These are phyloP conservation scores for Scedosporium boydii DNA, from an alignment of 2,329 filamentous ascomycete genomes.

Conservation along the genomic window DNA sequence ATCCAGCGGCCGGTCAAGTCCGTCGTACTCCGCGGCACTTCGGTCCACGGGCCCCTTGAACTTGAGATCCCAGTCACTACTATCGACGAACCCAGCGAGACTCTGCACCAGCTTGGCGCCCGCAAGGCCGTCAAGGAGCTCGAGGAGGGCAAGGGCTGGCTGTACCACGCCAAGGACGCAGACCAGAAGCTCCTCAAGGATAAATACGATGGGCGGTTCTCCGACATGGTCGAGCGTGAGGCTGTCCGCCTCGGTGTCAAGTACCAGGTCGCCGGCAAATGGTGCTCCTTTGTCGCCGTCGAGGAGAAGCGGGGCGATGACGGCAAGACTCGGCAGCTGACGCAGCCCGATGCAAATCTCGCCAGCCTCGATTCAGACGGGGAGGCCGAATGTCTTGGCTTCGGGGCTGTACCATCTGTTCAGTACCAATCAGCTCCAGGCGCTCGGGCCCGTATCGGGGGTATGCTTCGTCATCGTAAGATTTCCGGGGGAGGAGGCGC, in stretches of 20 bases:
- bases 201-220: slow-evolving; percentile 38
- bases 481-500: too few relatives aligned
- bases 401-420: not conserved
- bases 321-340: not conserved
- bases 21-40: slow-evolving; percentile 49
- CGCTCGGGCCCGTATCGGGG: too few relatives aligned
- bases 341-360: not conserved
- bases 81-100: slow-evolving; percentile 35
- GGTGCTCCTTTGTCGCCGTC: slow-evolving; percentile 65
- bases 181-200: slow-evolving; percentile 34
- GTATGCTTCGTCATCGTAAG: too few relatives aligned
- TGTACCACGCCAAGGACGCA: slow-evolving; percentile 38
- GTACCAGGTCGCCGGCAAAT: slow-evolving; percentile 60
- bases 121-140: slow-evolving; percentile 59
- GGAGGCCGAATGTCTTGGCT: not conserved
- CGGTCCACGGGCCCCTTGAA: slow-evolving; percentile 46
- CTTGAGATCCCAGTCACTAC: slow-evolving; percentile 54
- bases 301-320: slow-evolving; percentile 26
- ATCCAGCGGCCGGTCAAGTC: slow-evolving; percentile 36
- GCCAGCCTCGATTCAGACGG: not conserved
- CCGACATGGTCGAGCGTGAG: slow-evolving; percentile 54
- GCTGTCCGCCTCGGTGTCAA: slow-evolving; percentile 54
- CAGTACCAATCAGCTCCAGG: not conserved
- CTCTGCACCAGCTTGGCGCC: slow-evolving; percentile 61
- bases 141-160: slow-evolving; percentile 61